These are phyloP conservation scores for Setaria viridis DNA, from an alignment of 202 grass and related monocot genomes.

Conservation along the genomic window DNA sequence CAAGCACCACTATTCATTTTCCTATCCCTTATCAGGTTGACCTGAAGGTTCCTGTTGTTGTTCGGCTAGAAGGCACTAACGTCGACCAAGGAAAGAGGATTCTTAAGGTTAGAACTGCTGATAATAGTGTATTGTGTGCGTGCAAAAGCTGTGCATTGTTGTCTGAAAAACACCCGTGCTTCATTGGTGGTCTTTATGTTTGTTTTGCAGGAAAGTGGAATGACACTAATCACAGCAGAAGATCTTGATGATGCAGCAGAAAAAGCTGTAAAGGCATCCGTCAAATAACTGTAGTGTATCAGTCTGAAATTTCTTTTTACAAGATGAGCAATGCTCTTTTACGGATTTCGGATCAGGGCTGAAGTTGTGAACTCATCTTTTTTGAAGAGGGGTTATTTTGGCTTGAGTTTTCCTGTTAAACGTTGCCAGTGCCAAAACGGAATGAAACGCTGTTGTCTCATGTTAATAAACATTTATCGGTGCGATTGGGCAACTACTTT, in stretches of 20 bases:
- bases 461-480: slow-evolving; percentile 56
- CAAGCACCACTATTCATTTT: not conserved
- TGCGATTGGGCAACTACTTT: slow-evolving; percentile 29
- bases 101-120: slow-evolving; percentile 77
- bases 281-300: slow-evolving; percentile 53
- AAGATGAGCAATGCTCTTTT: slow-evolving; percentile 50
- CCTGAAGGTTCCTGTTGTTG: slow-evolving; percentile 96
- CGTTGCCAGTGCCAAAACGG: not conserved
- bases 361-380: slow-evolving; percentile 33
- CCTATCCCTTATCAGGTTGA: slow-evolving; percentile 63
- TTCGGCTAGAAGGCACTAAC: slow-evolving; percentile 98
- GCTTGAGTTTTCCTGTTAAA: slow-evolving; percentile 4
- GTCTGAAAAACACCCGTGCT: slow-evolving; percentile 2
- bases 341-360: slow-evolving; percentile 23
- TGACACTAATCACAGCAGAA: slow-evolving; percentile 95
- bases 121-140: not conserved
- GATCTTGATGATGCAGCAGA: slow-evolving; percentile 98
- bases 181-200: slow-evolving; percentile 37
- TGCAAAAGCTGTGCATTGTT: slow-evolving; percentile 20
- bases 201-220: slow-evolving; percentile 81
- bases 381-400: slow-evolving; percentile 47
- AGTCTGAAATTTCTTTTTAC: slow-evolving; percentile 26
- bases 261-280: slow-evolving; percentile 81
- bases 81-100: slow-evolving; percentile 99
- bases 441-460: slow-evolving; percentile 20